Conservation (phyloP, 2,329 filamentous ascomycete species). For the Stemphylium beticola region DNA sequence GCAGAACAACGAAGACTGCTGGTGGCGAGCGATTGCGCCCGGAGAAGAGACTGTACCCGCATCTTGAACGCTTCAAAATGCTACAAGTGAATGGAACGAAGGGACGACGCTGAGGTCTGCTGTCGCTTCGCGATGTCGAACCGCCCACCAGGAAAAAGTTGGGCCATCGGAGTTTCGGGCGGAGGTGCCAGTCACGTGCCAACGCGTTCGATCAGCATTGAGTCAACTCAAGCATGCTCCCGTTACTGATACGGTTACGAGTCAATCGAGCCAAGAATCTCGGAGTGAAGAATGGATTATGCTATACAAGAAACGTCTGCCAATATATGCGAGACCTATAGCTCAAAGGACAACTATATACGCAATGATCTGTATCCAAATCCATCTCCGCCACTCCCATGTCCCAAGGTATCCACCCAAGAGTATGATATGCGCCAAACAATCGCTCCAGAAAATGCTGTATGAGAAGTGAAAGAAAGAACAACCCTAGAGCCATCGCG, state of each 20-base stretch:
- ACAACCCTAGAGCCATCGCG: neutral
- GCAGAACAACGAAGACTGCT: conserved; percentile 38
- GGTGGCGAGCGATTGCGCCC: conserved; percentile 42
- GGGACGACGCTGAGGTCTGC: conserved; percentile 36
- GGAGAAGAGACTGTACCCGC: conserved; percentile 44
- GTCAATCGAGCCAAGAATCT: neutral
- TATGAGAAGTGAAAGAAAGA: conserved; percentile 26
- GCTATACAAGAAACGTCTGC: conserved; percentile 20
- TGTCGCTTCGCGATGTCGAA: conserved; percentile 18
- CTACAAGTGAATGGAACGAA: conserved; percentile 27
- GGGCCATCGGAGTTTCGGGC: conserved; percentile 28
- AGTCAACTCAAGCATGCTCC: neutral
- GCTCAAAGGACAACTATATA: conserved; percentile 17
- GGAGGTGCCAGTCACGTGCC: conserved; percentile 34
- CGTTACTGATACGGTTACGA: too few relatives aligned
- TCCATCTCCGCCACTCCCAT: conserved; percentile 14
- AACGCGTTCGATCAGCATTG: conserved; percentile 1
- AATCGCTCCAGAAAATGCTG: conserved; percentile 48
- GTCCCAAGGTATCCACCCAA: conserved; percentile 36
- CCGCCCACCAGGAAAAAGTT: conserved; percentile 36
- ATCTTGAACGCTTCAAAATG: conserved; percentile 29
- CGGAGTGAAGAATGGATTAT: conserved; percentile 25
- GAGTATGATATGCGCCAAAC: conserved; percentile 38
- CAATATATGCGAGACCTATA: conserved; percentile 12
- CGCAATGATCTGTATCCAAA: conserved; percentile 30